Base-by-base conservation (phyloP, 2,329 filamentous ascomycete genomes). In the Botrytis deweyae region DNA sequence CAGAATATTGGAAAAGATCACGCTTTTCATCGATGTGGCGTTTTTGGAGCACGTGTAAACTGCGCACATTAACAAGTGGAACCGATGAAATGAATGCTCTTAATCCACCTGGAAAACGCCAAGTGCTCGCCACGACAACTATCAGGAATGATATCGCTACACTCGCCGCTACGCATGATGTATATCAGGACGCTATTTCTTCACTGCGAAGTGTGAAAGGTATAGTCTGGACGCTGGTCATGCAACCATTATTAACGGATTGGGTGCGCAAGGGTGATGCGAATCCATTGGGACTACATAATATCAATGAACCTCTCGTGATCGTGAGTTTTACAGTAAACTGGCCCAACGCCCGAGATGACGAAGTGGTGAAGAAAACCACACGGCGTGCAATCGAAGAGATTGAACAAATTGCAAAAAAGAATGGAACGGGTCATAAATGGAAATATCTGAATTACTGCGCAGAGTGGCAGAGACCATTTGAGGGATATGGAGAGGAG, bases 81-180 rank as follows among this genome's bases (percentile, higher is more conserved):
- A 81, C 79, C 14, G 79, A 82, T 70, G 81, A 83, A 72, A 68
- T 83, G 75, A 80, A 79, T 58, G 55, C 75, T 42, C 77, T 81
- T 25, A 81, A 80, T 66, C 78, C 80, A n/a, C 77, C 80, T 4
- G 80, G 80, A 12, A 76, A 77, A 61, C 78, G 81, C 12, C 82
- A 83, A 69, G 75, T 78, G 2, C 81, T 81, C 44, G 80, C 75
- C 16, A 83, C 79, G 1, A 83, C 81, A n/a, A 83, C 82, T 12
- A 77, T 82, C 65, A 80, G 80, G 67, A 83, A 82, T 44, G 80
- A 83, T n/a, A 49, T 46, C 20, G 76, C 76, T 25, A 83, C 82
- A 2, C 67, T 83, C 7, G 61, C 74, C 12, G 80, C 78, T 12
- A 74, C 75, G 0, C 78, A 83, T 68, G 63, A 75, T 33, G 78